Evolutionary conservation across 2,329 filamentous ascomycete genomes (phyloP).

Genomic region (Tolypocladium cylindrosporum): DNA sequence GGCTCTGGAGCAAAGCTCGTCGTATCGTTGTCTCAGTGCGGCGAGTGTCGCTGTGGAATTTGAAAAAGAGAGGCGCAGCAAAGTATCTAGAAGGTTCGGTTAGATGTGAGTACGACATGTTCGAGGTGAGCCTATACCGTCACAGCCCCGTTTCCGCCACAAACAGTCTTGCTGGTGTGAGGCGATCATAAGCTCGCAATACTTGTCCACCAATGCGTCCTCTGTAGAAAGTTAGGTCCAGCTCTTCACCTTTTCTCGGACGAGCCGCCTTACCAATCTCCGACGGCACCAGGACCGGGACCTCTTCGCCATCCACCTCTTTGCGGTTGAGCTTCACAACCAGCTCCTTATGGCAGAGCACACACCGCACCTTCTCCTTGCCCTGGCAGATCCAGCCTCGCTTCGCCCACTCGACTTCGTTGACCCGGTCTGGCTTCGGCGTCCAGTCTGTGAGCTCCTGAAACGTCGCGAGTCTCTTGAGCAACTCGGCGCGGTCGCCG

Average conservation of each 20-base stretch:
- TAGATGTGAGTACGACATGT: neutral
- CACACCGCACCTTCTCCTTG: conserved; percentile 75
- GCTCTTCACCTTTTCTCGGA: no score
- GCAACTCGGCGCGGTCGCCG: conserved; percentile 72
- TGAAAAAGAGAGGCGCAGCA: conserved; percentile 53
- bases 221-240: conserved; percentile 25
- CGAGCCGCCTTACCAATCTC: conserved; percentile 38
- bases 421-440: conserved; percentile 78
- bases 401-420: conserved; percentile 91
- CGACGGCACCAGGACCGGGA: conserved; percentile 42
- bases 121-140: conserved; percentile 41
- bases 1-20: conserved; percentile 45
- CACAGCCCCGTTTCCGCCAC: conserved; percentile 82
- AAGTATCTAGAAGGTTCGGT: conserved; percentile 32
- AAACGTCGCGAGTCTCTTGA: conserved; percentile 75
- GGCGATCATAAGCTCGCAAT: conserved; percentile 59
- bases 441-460: conserved; percentile 88
- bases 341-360: conserved; percentile 74
- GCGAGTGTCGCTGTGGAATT: conserved; percentile 50
- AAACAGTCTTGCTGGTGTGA: conserved; percentile 75
- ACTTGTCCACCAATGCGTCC: conserved; percentile 65
- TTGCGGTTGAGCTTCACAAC: conserved; percentile 66
- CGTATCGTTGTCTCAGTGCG: conserved; percentile 53
- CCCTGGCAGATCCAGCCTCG: conserved; percentile 81
- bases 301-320: conserved; percentile 44